Evolutionary conservation across 2,329 filamentous ascomycete species (phyloP), one percentile per base, ranked within the genome.

Genomic region (Sphaerostilbella broomeana): DNA sequence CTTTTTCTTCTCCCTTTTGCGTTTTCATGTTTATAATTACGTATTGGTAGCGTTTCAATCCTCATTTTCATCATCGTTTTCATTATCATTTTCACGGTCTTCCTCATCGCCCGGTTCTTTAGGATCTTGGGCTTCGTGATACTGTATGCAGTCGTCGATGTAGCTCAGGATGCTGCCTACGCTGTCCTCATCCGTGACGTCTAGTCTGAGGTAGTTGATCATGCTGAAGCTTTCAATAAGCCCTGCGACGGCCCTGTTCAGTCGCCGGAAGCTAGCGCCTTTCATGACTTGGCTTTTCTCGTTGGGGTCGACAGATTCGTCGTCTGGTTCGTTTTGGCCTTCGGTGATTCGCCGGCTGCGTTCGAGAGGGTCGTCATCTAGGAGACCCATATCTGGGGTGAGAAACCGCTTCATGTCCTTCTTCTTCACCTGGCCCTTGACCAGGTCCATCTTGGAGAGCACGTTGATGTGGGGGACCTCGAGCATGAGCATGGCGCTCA

Each of bases 401-500:
- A 94, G 69, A 57, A 95, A 98, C 16, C 86, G 76, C 66, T 94
- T 94, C 44, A 98, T 60, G 52, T 97, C 88, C 60, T 84, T 84
- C 62, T 87, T 87, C 43, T 81, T 81, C 18, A 97, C 77, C 62
- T 92, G 86, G 26, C 86, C 87, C 60, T 92, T 92, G 50, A 97
- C 80, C 45, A 97, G 75, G 60, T 98, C 92, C 89, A 97, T 97
- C 68, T 98, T 98, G 58, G 84, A 94, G 40, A 98, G 69, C 45
- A 98, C 84, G 60, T 98, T 98, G 58, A 98, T 79, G 59, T 98
- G 92, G 4, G 92, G 92, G 48, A 97, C 79, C 65, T 97, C 92
- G 47, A 98, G 77, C 87, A 97, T 92, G 55, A 98, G 79, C 92
- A 98, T 98, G 48, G 92, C 89, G 55, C 86, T 94, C 92, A 98